A percentile compares a stretch with the other conserved stretches of the same genome.
Conservation (phyloP, 2,329 filamentous ascomycete genomes). For the Calonectria hawksworthii region DNA sequence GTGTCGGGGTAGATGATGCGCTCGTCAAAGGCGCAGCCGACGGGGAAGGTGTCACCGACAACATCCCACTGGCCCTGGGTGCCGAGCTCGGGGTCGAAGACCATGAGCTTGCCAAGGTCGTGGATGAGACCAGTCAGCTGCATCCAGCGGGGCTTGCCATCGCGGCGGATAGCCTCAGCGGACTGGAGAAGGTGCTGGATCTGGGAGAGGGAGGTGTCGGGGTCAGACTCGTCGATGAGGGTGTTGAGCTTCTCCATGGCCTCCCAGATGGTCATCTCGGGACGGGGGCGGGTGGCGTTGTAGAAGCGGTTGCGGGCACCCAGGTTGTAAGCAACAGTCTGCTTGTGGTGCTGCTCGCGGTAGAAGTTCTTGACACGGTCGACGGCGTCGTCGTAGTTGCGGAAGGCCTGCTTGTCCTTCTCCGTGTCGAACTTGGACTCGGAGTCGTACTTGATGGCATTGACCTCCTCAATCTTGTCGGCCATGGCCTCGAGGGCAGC, state of each 20-base stretch:
- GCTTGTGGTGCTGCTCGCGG: constrained; percentile 77
- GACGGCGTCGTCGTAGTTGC: constrained; percentile 87
- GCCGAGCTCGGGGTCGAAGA: constrained; percentile 75
- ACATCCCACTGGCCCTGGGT: constrained; percentile 95
- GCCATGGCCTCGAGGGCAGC: constrained; percentile 63
- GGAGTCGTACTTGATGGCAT: constrained; percentile 64
- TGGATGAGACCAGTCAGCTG: constrained; percentile 83
- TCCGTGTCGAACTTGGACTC: constrained; percentile 77
- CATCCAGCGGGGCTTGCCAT: constrained; percentile 88
- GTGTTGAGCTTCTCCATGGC: constrained; percentile 95
- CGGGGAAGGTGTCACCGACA: constrained; percentile 87
- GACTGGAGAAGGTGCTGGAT: constrained; percentile 92
- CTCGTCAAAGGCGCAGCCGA: constrained; percentile 81
- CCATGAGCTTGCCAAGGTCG: constrained; percentile 84
- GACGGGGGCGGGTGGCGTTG: constrained; percentile 70
- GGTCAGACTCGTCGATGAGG: constrained; percentile 91
- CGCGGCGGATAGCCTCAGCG: constrained; percentile 89
- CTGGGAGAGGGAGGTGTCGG: constrained; percentile 88
- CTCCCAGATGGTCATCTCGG: constrained; percentile 89
- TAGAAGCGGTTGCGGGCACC: constrained; percentile 74
- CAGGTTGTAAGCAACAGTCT: constrained; percentile 88
- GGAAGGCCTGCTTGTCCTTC: constrained; percentile 85
- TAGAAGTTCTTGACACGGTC: constrained; percentile 92
- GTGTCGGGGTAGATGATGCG: constrained; percentile 86
- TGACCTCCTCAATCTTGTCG: constrained; percentile 65